Evolutionary conservation across 2,329 filamentous ascomycete species (phyloP).

Genomic region (Diaporthe sp.): DNA sequence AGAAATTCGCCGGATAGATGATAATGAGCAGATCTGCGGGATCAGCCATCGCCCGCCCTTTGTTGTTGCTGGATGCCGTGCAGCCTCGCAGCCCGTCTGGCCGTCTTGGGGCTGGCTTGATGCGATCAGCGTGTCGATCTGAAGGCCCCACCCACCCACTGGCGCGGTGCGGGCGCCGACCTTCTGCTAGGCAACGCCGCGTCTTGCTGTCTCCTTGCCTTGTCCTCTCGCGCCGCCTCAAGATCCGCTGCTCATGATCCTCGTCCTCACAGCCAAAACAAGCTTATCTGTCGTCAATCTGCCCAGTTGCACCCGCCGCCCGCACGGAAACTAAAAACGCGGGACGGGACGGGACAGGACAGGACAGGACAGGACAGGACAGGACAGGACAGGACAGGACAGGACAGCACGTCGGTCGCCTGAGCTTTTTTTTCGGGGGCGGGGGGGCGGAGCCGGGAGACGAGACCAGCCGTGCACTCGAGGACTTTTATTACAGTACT

Average conservation of each 20-base stretch:
- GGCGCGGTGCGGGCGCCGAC: constrained; percentile 5
- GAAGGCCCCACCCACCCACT: constrained; percentile 17
- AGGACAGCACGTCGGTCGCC: background rate
- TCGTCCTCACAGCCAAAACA: background rate
- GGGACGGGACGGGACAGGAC: constrained; percentile 6
- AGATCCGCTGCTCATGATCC: background rate
- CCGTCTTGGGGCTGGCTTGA: constrained; percentile 20
- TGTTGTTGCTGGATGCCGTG: constrained; percentile 15
- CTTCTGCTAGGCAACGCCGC: background rate
- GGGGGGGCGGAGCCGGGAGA: background rate
- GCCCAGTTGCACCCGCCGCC: constrained; percentile 3
- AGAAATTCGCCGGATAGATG: background rate
- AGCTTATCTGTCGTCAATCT: constrained; percentile 35
- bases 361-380: background rate
- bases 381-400: background rate
- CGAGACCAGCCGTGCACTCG: background rate
- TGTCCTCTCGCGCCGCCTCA: background rate
- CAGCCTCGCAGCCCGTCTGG: background rate
- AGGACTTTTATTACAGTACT: constrained; percentile 3
- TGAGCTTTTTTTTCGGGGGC: too few species aligned
- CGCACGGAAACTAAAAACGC: constrained; percentile 16
- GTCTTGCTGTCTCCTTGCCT: background rate
- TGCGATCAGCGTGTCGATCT: constrained; percentile 16
- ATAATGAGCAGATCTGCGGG: constrained; percentile 3
- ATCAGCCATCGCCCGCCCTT: constrained; percentile 3